Conservation (phyloP, 2,329 filamentous ascomycete species). For the Cladophialophora bantiana region DNA sequence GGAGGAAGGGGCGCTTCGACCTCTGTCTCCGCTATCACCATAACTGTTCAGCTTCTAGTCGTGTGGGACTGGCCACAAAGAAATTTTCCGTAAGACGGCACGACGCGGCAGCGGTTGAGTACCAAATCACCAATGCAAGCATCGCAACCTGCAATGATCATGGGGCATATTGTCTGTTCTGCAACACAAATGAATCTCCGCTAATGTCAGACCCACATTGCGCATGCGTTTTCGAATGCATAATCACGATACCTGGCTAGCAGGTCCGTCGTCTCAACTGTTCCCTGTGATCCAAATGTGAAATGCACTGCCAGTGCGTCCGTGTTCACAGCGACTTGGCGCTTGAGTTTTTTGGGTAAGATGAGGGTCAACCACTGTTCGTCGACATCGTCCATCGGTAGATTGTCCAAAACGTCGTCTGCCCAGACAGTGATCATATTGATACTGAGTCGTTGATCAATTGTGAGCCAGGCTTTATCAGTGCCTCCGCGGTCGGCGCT, state of each 20-base stretch:
- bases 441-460: conserved; percentile 59
- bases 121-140: too few species aligned
- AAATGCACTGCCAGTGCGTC: conserved; percentile 63
- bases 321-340: conserved; percentile 60
- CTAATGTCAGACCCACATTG: conserved; percentile 24
- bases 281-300: conserved; percentile 54
- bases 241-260: conserved; percentile 61
- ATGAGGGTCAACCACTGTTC: conserved; percentile 54
- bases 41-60: too few species aligned
- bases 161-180: too few species aligned
- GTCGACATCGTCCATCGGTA: conserved; percentile 58
- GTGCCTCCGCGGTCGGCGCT: neutral
- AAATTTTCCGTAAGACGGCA: too few species aligned
- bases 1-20: too few species aligned
- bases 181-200: neutral
- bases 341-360: conserved; percentile 48
- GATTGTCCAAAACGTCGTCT: conserved; percentile 58
- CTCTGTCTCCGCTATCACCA: too few species aligned
- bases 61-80: too few species aligned
- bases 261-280: conserved; percentile 61
- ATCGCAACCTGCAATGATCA: neutral
- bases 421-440: conserved; percentile 64
- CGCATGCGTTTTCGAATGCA: conserved; percentile 61
- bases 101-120: too few species aligned
- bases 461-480: conserved; percentile 53